Evolutionary conservation across 768 basidiomycete species (phyloP), one percentile per base, ranked within the genome.

Genomic region (Termitomyces heimii): DNA sequence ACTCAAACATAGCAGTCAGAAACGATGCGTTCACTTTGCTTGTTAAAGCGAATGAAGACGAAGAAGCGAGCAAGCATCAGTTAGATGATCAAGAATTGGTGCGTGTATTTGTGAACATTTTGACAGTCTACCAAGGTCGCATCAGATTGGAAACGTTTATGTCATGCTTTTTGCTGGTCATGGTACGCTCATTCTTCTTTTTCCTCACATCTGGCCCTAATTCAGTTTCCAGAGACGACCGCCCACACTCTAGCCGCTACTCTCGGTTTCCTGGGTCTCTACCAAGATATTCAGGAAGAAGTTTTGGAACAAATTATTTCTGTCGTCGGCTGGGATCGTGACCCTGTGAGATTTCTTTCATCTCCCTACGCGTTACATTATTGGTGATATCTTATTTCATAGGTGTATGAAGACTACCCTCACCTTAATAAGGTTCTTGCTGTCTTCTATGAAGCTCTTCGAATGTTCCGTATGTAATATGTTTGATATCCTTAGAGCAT

Each of bases 141-240:
- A 39, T 39, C 55, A 81, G 81, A 79, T 82, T 48, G 82, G 81
- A 5, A 84, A 83, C 50, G 63, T 81, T 1, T 83, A 75, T 59
- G 61, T 76, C 12, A 70, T 82, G 63, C 67, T 86, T 24, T 78
- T 85, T 40, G 82, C 84, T 44, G 84, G 85, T 13, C 81, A 84
- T 65, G 83, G 82, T 77, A 58, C 34, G 68, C 40, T 22, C 22
- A 16, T 32, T 13, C 9, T 59, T 8, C 8, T 39, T 24, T 39
- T 10, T 5, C 50, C 18, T n/a, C n/a, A n/a, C 31, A 9, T 26
- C 22, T 40, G 37, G 12, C 13, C 39, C 26, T 34, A 7, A 14
- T 26, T 59, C 37, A 50, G 16, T 3, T 32, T 16, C 20, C 50
- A 77, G 77, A 79, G 66, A 79, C 77, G 0, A 79, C 77, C 3